phyloP scores from a whole-genome alignment of 768 basidiomycete species.

The Lactarius pseudohatsudake region DNA sequence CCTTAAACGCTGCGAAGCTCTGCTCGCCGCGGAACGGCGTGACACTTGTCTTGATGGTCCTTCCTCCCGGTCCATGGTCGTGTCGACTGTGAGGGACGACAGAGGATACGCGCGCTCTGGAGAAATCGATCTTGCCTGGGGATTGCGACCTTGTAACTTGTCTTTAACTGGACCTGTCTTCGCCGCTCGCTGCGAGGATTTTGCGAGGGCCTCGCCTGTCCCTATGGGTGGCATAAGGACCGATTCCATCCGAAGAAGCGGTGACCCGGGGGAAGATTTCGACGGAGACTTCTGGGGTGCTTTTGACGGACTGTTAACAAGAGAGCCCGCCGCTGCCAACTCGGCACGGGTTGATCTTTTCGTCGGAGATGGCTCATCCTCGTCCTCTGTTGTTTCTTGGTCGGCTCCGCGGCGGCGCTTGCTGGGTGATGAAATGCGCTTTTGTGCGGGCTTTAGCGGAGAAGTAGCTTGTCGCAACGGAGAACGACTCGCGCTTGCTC shows the following conservation, averaged over 20 bases:
- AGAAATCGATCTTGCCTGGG: slow-evolving; percentile 1
- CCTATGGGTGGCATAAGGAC: slow-evolving; percentile 27
- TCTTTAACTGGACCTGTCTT: slow-evolving; percentile 15
- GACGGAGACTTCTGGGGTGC: slow-evolving; percentile 21
- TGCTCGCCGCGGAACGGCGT: slow-evolving; percentile 53
- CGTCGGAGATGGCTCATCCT: slow-evolving; percentile 14
- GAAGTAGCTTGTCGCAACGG: background rate
- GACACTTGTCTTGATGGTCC: slow-evolving; percentile 31
- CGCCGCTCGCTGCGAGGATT: slow-evolving; percentile 11
- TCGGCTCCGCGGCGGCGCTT: slow-evolving; percentile 8
- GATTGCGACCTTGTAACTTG: slow-evolving; percentile 11
- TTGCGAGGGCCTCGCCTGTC: slow-evolving; percentile 8
- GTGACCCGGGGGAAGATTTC: slow-evolving; percentile 7
- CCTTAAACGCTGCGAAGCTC: slow-evolving; percentile 45
- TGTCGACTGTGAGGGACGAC: slow-evolving; percentile 28
- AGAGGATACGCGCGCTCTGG: background rate
- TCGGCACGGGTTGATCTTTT: slow-evolving; percentile 18
- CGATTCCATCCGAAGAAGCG: slow-evolving; percentile 18
- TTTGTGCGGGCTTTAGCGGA: background rate
- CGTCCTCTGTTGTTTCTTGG: slow-evolving; percentile 10
- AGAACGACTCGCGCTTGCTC: background rate
- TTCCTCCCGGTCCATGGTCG: slow-evolving; percentile 23
- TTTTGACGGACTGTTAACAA: background rate
- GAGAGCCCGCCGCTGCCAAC: background rate
- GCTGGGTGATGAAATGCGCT: background rate